A percentile compares a stretch with the other conserved stretches of the same genome.
Evolutionary conservation across 2,329 filamentous ascomycete genomes (phyloP).

Genomic region (Zasmidium cellare): DNA sequence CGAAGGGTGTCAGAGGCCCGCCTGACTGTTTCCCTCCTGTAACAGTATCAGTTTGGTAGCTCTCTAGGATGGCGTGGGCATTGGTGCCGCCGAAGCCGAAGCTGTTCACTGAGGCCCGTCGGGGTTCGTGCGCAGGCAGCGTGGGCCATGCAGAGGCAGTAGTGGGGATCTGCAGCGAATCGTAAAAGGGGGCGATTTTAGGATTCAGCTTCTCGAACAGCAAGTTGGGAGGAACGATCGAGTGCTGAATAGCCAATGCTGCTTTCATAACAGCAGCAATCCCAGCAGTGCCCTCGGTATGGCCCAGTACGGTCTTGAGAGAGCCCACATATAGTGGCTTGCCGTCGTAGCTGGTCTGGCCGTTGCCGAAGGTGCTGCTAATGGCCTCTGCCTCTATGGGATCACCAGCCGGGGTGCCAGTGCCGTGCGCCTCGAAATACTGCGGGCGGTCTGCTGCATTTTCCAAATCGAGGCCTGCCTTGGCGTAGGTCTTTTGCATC

Average conservation of each 20-base stretch:
- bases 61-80: conserved; percentile 24
- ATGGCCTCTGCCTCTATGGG: conserved; percentile 4
- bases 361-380: neutral
- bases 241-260: conserved; percentile 22
- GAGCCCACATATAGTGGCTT: conserved; percentile 16
- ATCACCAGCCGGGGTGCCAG: conserved; percentile 27
- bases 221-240: conserved; percentile 19
- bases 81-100: conserved; percentile 30
- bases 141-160: neutral
- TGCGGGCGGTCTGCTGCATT: conserved; percentile 35
- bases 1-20: neutral
- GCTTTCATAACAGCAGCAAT: conserved; percentile 23
- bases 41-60: conserved; percentile 5
- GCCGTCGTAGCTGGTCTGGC: neutral
- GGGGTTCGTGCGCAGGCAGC: neutral
- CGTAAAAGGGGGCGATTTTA: conserved; percentile 26
- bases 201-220: conserved; percentile 24
- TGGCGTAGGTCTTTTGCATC: conserved; percentile 51
- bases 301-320: conserved; percentile 23
- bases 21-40: neutral
- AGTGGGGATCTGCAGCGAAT: neutral
- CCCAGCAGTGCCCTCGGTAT: conserved; percentile 19
- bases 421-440: conserved; percentile 29
- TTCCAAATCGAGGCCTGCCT: conserved; percentile 47
- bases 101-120: conserved; percentile 19